These are phyloP conservation scores for Penicillium sp. DNA, from an alignment of 2,329 filamentous ascomycete species.

Conservation along the genomic window DNA sequence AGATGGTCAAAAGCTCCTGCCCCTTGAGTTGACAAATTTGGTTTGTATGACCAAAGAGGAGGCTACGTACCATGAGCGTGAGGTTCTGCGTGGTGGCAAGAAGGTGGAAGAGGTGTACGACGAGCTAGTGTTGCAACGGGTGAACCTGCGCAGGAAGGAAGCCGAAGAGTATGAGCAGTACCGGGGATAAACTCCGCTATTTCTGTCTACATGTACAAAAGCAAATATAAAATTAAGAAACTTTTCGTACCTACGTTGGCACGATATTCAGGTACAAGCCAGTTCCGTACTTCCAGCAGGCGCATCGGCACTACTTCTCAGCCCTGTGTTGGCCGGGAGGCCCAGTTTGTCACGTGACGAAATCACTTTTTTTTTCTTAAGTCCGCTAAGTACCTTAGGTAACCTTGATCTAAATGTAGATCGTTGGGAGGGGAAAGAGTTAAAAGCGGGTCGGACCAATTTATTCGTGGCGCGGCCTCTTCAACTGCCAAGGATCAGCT, in stretches of 20 bases:
- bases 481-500: background rate
- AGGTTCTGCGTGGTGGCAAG: conserved; percentile 70
- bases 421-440: background rate
- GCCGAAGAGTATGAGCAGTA: conserved; percentile 58
- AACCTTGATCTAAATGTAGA: background rate
- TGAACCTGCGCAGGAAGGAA: conserved; percentile 67
- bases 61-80: conserved; percentile 73
- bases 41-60: conserved; percentile 95
- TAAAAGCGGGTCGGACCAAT: background rate
- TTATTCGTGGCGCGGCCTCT: background rate
- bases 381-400: no score
- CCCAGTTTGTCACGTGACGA: no score
- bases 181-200: conserved; percentile 32
- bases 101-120: conserved; percentile 72
- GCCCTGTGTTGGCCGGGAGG: no score
- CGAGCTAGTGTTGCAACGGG: conserved; percentile 61
- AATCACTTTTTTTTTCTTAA: no score
- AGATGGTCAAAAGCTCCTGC: conserved; percentile 74
- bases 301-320: no score
- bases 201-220: background rate
- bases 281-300: no score
- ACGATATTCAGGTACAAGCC: no score
- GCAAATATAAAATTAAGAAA: background rate
- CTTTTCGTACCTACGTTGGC: background rate
- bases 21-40: conserved; percentile 66